A percentile compares a stretch with the other conserved stretches of the same genome.
Conservation (phyloP, 208 protist genomes). For the Wallacemonas sp. region DNA sequence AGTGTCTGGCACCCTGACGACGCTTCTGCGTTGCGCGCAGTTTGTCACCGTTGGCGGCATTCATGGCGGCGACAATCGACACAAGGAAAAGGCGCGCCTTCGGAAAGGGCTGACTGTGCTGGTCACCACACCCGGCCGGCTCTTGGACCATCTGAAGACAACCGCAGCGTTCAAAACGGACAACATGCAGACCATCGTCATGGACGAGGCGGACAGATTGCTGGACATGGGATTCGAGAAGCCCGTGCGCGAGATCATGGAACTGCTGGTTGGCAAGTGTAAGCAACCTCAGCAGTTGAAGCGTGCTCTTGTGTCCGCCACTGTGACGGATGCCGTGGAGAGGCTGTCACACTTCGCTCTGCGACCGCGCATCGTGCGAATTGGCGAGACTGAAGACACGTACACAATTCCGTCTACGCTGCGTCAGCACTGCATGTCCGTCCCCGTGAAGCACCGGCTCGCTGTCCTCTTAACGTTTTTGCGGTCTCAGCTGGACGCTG, state of each 20-base stretch:
- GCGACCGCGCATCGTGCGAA: constrained; percentile 49
- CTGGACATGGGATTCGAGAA: constrained; percentile 99
- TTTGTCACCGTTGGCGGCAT: constrained; percentile 85
- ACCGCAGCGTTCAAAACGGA: constrained; percentile 67
- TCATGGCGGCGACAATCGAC: constrained; percentile 75
- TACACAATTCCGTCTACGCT: constrained; percentile 77
- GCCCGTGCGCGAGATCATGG: constrained; percentile 97
- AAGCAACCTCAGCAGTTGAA: constrained; percentile 92
- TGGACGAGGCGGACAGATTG: constrained; percentile 99
- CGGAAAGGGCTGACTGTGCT: constrained; percentile 83
- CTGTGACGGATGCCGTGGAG: constrained; percentile 88
- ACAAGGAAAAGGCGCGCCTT: constrained; percentile 88
- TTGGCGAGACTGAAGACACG: constrained; percentile 69
- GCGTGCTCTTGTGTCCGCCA: constrained; percentile 97
- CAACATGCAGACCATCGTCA: constrained; percentile 83
- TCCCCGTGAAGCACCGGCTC: constrained; percentile 74
- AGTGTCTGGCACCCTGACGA: constrained; percentile 62
- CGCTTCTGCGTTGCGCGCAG: constrained; percentile 74
- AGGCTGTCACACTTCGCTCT: constrained; percentile 87
- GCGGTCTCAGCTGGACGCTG: constrained; percentile 91
- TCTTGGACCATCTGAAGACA: constrained; percentile 88
- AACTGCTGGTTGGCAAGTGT: constrained; percentile 65
- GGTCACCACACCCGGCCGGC: constrained; percentile 80
- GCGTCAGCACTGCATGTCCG: constrained; percentile 74
- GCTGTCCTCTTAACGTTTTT: constrained; percentile 95